These are phyloP conservation scores for Lachnellula hyalina DNA, from an alignment of 2,329 filamentous ascomycete genomes.

Conservation along the genomic window DNA sequence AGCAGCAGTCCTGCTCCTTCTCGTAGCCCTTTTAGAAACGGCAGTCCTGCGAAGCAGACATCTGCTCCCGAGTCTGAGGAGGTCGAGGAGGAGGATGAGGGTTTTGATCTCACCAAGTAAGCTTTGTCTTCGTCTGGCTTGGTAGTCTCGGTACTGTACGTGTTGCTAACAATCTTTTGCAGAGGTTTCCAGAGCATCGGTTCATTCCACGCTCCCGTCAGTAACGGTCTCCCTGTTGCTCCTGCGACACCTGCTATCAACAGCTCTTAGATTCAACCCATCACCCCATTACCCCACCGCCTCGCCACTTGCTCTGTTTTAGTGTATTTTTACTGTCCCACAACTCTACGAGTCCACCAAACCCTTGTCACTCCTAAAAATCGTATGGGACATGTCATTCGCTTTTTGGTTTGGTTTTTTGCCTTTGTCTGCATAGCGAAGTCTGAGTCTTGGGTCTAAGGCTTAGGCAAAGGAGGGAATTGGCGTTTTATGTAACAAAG, in stretches of 20 bases:
- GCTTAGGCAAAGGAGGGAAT: not conserved
- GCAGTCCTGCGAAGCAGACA: constrained; percentile 9
- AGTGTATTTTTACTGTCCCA: not conserved
- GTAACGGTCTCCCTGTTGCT: constrained; percentile 15
- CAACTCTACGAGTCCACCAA: no score
- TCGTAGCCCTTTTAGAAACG: constrained; percentile 26
- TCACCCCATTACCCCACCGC: not conserved
- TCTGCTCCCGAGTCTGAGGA: constrained; percentile 22
- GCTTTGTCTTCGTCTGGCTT: not conserved
- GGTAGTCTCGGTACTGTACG: no score
- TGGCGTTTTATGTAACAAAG: not conserved
- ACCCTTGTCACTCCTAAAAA: not conserved
- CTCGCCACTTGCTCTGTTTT: not conserved
- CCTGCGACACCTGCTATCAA: not conserved
- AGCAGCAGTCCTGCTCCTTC: constrained; percentile 49
- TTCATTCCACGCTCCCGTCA: constrained; percentile 45
- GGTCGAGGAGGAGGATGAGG: constrained; percentile 25
- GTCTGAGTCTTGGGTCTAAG: not conserved
- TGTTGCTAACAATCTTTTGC: constrained; percentile 27
- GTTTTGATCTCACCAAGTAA: constrained; percentile 31
- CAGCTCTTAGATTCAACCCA: not conserved
- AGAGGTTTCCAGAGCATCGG: constrained; percentile 60
- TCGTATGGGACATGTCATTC: not conserved
- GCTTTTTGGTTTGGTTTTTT: not conserved
- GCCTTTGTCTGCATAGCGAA: not conserved